Base-by-base conservation (phyloP, 2,329 filamentous ascomycete species). In the Aspergillus neotritici region DNA sequence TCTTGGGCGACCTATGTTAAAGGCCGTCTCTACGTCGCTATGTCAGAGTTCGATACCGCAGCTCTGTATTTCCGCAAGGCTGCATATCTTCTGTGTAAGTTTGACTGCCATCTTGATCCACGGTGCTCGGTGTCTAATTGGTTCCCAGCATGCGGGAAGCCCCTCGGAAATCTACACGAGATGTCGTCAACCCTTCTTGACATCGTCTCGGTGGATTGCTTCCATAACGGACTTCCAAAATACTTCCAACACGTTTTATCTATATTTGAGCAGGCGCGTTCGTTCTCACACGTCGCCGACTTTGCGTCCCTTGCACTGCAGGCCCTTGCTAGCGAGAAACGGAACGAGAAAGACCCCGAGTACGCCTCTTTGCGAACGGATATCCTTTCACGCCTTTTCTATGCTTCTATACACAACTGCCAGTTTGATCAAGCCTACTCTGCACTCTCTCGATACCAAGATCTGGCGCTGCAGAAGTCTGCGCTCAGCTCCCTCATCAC, bases 201-300 rank as follows among this genome's bases (percentile, higher is more conserved):
- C 41, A 80, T 87, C 16, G 80, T 83, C 2, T 87, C 95, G 52
- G 84, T 83, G 10, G 72, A 74, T 41, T 71, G 63, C 40, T 82
- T 84, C 58, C 76, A 89, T 59, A 79, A 80, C 43, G 93, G 91
- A 2, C 75, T 90, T 32, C 78, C 87, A 4, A 82, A 79, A 50
- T 98, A 96, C 68, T 94, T 94, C 64, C 81, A 84, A 33, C 93
- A 98, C 63, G 79, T 97, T 39, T 78, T 90, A 10, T 76, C 80
- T 14, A 75, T 98, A 1, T 97, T 86, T 59, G 90, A 96, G 62
- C 79, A 79, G 54, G 78, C 80, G 34, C 85, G 83, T 53, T 82
- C 84, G 0, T 87, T 86, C 63, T 85, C 86, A 2, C 86, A 85
- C 57, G 87, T 94, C 32, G 79, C 88, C 5, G 87, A 94, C 52